phyloP scores from a whole-genome alignment of 192 early-diverging fungal species.

The Coemansia sp. region DNA sequence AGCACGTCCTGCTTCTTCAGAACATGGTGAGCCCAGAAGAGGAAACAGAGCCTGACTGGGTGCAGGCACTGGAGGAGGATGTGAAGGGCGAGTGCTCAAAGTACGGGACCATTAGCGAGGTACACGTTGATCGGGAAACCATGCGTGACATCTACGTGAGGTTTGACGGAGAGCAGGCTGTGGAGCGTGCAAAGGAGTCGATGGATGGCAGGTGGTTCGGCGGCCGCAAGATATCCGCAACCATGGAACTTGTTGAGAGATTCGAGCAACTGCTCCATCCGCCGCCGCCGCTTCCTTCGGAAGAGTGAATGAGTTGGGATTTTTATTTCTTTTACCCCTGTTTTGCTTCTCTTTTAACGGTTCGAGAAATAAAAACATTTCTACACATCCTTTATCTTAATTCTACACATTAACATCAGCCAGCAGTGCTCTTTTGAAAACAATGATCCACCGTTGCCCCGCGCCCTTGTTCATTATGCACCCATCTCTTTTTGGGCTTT shows the following conservation, averaged over 20 bases:
- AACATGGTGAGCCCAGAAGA: conserved; percentile 54
- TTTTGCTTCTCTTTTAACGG: neutral
- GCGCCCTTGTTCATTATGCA: no score
- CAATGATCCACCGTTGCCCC: no score
- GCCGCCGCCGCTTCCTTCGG: neutral
- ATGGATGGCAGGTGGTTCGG: conserved; percentile 90
- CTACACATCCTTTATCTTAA: neutral
- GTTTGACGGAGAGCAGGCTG: conserved; percentile 70
- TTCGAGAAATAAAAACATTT: neutral
- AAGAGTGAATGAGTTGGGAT: no score
- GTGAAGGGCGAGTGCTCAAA: conserved; percentile 79
- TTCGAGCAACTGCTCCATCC: neutral
- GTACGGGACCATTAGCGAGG: conserved; percentile 74
- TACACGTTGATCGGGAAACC: conserved; percentile 68
- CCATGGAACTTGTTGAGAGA: conserved; percentile 5
- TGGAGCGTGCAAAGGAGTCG: conserved; percentile 65
- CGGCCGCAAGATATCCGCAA: conserved; percentile 63
- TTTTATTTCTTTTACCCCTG: neutral
- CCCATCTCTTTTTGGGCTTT: neutral
- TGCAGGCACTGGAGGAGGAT: conserved; percentile 80
- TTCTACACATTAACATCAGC: neutral
- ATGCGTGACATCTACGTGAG: conserved; percentile 81
- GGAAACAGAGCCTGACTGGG: conserved; percentile 83
- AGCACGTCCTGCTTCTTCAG: conserved; percentile 14
- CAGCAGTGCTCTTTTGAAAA: no score